Evolutionary conservation across 768 basidiomycete species (phyloP), one percentile per base, ranked within the genome.

Genomic region (Floccularia luteovirens): DNA sequence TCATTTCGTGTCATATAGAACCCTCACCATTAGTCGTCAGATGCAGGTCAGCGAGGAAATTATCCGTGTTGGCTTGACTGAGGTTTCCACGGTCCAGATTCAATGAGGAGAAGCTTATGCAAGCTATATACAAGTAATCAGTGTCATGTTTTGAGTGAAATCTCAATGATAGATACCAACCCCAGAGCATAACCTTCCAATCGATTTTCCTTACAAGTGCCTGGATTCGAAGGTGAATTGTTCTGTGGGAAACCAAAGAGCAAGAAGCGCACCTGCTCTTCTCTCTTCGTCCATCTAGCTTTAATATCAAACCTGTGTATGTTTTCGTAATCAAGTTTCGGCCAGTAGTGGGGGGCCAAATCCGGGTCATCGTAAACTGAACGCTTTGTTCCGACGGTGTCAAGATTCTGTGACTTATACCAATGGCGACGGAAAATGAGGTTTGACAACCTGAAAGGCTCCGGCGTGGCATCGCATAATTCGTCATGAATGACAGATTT

Each of bases 181-280:
- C 61, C 64, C 70, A 72, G 3, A 71, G 40, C 71, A 80, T 72
- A 28, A 82, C 69, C 44, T 67, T 78, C 70, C 72, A 77, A 48
- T 82, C 77, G 22, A 77, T 64, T 47, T 75, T 77, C 31, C 76
- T 60, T 19, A 77, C 51, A 7, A 77, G 52, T 8, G 60, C 62
- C 71, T 77, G 39, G 24, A 41, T 22, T 8, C 27, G 3, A n/a
- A n/a, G n/a, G n/a, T n/a, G n/a, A n/a, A n/a, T n/a, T n/a, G n/a
- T n/a, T n/a, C n/a, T n/a, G n/a, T n/a, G n/a, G n/a, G n/a, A n/a
- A n/a, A n/a, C n/a, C n/a, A n/a, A 23, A 13, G 8, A 34, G 13
- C 22, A 27, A 21, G 22, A 23, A 0, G 50, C 59, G 39, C 22
- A 66, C 69, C 52, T 54, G 62, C 49, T 82, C 75, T 51, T 81